phyloP scores from a whole-genome alignment of 257 asterid species.

The Catharanthus roseus region DNA sequence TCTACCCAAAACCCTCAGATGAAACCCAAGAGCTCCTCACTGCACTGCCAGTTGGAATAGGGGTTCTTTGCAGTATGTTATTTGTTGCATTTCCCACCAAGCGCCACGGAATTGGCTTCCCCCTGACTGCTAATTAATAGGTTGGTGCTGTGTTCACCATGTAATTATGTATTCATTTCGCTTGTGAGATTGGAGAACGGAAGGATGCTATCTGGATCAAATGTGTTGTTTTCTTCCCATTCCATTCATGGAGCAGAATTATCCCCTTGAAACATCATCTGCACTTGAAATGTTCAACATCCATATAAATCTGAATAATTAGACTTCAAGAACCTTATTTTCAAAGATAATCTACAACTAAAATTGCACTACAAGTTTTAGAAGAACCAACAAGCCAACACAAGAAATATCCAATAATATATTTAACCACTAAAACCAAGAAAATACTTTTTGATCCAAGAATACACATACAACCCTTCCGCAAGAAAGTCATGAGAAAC shows the following conservation, averaged over 20 bases:
- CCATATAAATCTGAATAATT: neutral
- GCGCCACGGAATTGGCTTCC: constrained; percentile 91
- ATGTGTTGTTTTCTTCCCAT: neutral
- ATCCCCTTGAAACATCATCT: constrained; percentile 1
- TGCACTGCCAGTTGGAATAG: constrained; percentile 78
- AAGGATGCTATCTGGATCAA: neutral
- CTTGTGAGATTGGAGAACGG: neutral
- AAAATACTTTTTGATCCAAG: neutral
- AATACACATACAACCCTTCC: neutral
- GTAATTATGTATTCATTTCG: neutral
- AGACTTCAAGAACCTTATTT: neutral
- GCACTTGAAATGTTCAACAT: neutral
- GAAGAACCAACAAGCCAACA: neutral
- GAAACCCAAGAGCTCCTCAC: constrained; percentile 59
- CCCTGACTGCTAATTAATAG: constrained; percentile 40
- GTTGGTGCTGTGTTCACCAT: neutral
- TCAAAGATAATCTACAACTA: neutral
- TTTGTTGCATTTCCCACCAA: constrained; percentile 79
- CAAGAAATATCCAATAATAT: neutral
- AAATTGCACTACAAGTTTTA: neutral
- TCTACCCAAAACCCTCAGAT: constrained; percentile 65
- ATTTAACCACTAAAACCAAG: neutral
- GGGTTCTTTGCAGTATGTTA: constrained; percentile 74
- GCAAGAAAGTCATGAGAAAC: neutral
- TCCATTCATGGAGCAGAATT: neutral